A percentile compares a stretch with the other conserved stretches of the same genome.
phyloP scores from a whole-genome alignment of 1,139 yeast species.

The Debaryomyces coudertii region DNA sequence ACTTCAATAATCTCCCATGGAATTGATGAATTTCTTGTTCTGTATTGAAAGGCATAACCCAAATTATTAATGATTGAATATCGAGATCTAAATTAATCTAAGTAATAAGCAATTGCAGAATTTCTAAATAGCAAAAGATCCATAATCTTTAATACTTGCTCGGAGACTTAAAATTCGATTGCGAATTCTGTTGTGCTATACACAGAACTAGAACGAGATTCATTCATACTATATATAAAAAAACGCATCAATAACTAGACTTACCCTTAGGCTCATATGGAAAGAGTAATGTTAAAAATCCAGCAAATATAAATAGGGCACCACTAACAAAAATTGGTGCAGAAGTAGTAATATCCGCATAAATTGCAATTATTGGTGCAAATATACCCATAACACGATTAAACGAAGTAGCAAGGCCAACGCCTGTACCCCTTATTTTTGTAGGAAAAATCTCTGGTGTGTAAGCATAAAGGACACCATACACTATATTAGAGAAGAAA shows the following conservation, averaged over 20 bases:
- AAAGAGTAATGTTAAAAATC: slow-evolving; percentile 36
- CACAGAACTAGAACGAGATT: not conserved
- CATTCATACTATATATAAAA: not conserved
- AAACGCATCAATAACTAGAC: slow-evolving; percentile 13
- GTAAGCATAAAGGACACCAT: slow-evolving; percentile 49
- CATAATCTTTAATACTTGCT: not conserved
- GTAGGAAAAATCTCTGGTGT: slow-evolving; percentile 50
- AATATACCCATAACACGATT: slow-evolving; percentile 47
- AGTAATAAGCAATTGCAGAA: not conserved
- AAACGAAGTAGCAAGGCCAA: slow-evolving; percentile 47
- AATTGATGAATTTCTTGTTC: slow-evolving; percentile 65
- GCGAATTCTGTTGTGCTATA: slow-evolving; percentile 6
- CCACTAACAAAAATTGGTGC: slow-evolving; percentile 51
- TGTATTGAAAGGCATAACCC: slow-evolving; percentile 53
- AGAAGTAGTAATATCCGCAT: slow-evolving; percentile 44
- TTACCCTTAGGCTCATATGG: slow-evolving; percentile 46
- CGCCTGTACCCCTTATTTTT: slow-evolving; percentile 45
- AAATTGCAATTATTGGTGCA: slow-evolving; percentile 49
- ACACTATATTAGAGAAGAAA: slow-evolving; percentile 46
- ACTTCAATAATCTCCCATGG: slow-evolving; percentile 76
- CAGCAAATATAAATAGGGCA: slow-evolving; percentile 41
- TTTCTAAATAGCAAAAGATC: not conserved
- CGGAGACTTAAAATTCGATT: not conserved
- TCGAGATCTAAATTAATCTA: not conserved
- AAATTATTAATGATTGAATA: not conserved